Conservation (phyloP, 2,329 filamentous ascomycete species). For the Nannizzia gypsea region DNA sequence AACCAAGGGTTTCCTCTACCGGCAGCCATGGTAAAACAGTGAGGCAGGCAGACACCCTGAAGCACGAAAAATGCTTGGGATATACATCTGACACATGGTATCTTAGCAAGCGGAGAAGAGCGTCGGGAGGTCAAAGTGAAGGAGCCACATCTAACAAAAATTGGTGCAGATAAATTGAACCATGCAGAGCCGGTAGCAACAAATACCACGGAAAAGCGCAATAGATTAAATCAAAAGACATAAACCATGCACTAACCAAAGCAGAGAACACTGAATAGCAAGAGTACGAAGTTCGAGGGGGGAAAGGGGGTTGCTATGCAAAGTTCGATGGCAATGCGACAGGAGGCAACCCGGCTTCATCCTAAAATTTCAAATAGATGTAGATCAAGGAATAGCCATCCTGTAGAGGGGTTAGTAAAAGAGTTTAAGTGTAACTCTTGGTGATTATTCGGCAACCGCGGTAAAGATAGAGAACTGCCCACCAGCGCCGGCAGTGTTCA, state of each 20-base stretch:
- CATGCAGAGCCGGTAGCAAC: background rate
- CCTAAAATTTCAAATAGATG: background rate
- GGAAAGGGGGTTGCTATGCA: background rate
- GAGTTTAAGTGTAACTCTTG: background rate
- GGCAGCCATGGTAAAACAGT: too few species aligned
- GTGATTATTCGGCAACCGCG: background rate
- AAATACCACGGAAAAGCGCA: background rate
- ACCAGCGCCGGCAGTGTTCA: constrained; percentile 72
- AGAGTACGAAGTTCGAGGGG: background rate
- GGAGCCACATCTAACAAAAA: background rate
- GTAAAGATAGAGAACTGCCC: constrained; percentile 54
- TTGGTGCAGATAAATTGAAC: background rate
- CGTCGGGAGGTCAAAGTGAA: background rate
- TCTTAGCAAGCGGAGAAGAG: background rate
- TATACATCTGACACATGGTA: background rate
- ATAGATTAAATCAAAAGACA: background rate
- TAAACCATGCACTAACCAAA: background rate
- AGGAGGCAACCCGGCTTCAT: background rate
- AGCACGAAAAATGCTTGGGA: background rate
- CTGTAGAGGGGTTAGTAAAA: background rate
- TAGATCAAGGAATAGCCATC: background rate
- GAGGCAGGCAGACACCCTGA: background rate
- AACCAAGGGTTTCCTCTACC: background rate
- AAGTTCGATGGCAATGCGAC: background rate
- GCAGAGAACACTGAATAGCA: background rate